Evolutionary conservation across 345 rosid genomes (phyloP), one percentile per base, ranked within the genome.

Genomic region (Eucalyptus cloeziana): DNA sequence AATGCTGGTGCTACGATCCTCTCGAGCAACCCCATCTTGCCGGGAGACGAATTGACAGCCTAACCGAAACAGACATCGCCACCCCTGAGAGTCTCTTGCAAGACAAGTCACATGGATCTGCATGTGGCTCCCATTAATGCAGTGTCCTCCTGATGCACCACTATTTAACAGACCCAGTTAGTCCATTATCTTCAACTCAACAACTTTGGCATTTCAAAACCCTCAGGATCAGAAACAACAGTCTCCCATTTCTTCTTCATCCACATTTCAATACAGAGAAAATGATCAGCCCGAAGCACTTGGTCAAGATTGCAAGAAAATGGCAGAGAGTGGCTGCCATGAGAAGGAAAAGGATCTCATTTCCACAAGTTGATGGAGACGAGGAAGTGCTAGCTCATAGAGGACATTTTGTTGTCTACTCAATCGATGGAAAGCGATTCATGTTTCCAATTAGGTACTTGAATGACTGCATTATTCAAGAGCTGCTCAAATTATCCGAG

Each of bases 221-320:
- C 60, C 60, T 49, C 25, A 9, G 10, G 60, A 31, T 21, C 87
- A 50, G 64, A 51, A 51, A 87, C 45, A 30, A 37, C 33, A 69
- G 31, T 45, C 83, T 47, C 50, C 7, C 0, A 1, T 1, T 25
- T 67, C 52, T 87, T 64, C 80, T 69, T 87, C 40, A 17, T 87
- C 69, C 37, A 19, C 56, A 45, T 87, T 43, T 30, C 49, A 21
- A 37, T 13, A 22, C 15, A 64, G 64, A 6, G 49, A 79, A 56
- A 47, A 89, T 91, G 92, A 89, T 91, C 85, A 89, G 76, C 71
- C 58, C 91, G 30, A 92, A 90, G 91, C 91, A 88, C 87, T 91
- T 93, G 37, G 79, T 79, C 56, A 87, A 86, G 58, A 67, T 91
- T 85, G 91, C 93, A 58, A 93, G 92, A 90, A 93, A 91, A 90